Percentiles rank a stretch among this genome's conserved stretches.
These are phyloP conservation scores for Botrytis elliptica DNA, from an alignment of 2,329 filamentous ascomycete species.

Conservation along the genomic window DNA sequence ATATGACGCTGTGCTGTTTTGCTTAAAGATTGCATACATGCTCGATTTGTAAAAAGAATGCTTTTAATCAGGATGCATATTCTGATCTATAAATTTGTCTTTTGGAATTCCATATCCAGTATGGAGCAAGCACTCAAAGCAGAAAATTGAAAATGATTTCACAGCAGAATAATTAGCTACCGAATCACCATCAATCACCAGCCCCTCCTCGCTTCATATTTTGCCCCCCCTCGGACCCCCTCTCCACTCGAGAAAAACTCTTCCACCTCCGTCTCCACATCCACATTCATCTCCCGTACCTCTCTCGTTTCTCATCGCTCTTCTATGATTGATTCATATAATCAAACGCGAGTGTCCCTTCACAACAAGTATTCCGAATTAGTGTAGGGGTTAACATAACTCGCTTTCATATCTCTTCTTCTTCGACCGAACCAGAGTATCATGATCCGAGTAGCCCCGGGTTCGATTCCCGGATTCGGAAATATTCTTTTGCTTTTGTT, in stretches of 20 bases:
- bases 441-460: slow-evolving; percentile 3
- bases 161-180: background rate
- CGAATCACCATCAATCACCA: background rate
- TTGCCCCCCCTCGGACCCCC: background rate
- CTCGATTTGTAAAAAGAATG: background rate
- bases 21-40: background rate
- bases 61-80: background rate
- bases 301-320: background rate
- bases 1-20: background rate
- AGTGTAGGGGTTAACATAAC: slow-evolving; percentile 8
- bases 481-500: background rate
- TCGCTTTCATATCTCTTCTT: background rate
- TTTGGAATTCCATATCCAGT: background rate
- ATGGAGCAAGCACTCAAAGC: background rate
- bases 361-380: background rate
- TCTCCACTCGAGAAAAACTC: background rate
- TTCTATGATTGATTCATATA: background rate
- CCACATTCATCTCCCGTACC: background rate
- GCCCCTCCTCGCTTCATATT: background rate
- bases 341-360: fast-evolving
- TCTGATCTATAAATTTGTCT: background rate
- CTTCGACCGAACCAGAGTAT: background rate
- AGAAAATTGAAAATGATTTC: background rate
- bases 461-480: slow-evolving; percentile 17
- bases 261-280: background rate